Conservation (phyloP, 805 yeast species). For the Zygoascus ofunaensis region DNA sequence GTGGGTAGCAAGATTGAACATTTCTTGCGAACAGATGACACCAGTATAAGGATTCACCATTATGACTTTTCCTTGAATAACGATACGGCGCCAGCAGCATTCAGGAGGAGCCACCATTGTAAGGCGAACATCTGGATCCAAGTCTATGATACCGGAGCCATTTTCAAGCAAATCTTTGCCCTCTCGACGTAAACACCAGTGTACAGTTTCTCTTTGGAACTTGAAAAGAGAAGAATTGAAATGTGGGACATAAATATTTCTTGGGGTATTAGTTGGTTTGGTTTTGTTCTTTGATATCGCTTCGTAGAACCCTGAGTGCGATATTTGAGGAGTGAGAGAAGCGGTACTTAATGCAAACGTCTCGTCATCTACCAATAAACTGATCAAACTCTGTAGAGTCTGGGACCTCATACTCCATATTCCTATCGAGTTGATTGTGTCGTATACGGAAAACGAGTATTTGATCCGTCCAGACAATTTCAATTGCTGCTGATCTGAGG, state of each 20-base stretch:
- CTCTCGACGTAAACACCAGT: constrained; percentile 31
- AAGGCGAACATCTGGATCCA: constrained; percentile 16
- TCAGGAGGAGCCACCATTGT: constrained; percentile 19
- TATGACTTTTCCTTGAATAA: not conserved
- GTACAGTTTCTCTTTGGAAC: constrained; percentile 30
- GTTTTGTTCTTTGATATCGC: constrained; percentile 6
- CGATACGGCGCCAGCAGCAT: constrained; percentile 19
- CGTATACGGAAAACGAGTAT: constrained; percentile 6
- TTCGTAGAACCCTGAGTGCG: constrained; percentile 10
- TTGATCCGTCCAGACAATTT: constrained; percentile 5
- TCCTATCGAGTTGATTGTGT: constrained; percentile 8
- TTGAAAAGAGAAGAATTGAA: constrained; percentile 19
- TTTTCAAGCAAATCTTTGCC: constrained; percentile 21
- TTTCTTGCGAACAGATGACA: constrained; percentile 10
- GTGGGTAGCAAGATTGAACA: constrained; percentile 2
- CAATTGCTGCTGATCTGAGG: not conserved
- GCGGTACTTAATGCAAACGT: constrained; percentile 4
- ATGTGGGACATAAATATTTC: constrained; percentile 2
- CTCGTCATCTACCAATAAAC: constrained; percentile 6
- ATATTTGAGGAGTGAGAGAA: constrained; percentile 6
- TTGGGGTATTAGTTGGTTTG: constrained; percentile 1
- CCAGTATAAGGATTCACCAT: constrained; percentile 25
- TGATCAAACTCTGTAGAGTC: constrained; percentile 8
- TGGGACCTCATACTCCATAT: constrained; percentile 3
- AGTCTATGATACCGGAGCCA: constrained; percentile 12